Evolutionary conservation across 352 stramenopile species (phyloP), one percentile per base, ranked within the genome.

Genomic region (Phytophthora aleatoria): DNA sequence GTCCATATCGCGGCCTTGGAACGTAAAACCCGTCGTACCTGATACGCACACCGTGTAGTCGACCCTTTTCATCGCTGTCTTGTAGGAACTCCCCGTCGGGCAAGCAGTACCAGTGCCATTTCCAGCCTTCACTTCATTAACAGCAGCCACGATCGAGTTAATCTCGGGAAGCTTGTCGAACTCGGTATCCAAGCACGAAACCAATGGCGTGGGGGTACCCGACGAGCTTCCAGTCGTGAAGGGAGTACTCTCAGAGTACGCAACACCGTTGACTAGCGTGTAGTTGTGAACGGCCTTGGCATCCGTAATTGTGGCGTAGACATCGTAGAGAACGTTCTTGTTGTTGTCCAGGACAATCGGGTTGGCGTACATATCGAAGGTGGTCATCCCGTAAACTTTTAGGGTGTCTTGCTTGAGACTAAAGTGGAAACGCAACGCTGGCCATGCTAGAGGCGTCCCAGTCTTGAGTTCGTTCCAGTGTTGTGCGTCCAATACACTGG

Each of bases 301-400:
- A 27, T 68, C 50, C 35, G 54, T 45, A 42, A 74, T 61, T 1
- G 49, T 63, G 35, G 60, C 49, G 50, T 73, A 67, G n/a, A 53
- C 62, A 45, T 79, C 63, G 51, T 74, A 83, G 5, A 74, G 44
- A 16, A 83, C 65, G 13, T 57, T 54, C n/a, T 51, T 43, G 20
- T 60, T 61, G 38, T 65, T 57, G 4, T 59, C 61, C 49, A 57
- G 38, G 3, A 69, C 59, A 16, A 42, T 61, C 24, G 71, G 65
- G 33, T 71, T 71, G 0, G 68, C 76, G 39, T 79, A 69, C 28
- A 77, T 64, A 16, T 72, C 45, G 50, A 80, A 71, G 15, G 68
- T 41, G 16, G 64, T 59, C 24, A 68, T 47, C 5, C 73, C 76
- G 35, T 69, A 60, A 10, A 77, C 35, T 10, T 50, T 48, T 64